These are phyloP conservation scores for Limonium bicolor DNA, from an alignment of 148 eudicot genomes.

Conservation along the genomic window DNA sequence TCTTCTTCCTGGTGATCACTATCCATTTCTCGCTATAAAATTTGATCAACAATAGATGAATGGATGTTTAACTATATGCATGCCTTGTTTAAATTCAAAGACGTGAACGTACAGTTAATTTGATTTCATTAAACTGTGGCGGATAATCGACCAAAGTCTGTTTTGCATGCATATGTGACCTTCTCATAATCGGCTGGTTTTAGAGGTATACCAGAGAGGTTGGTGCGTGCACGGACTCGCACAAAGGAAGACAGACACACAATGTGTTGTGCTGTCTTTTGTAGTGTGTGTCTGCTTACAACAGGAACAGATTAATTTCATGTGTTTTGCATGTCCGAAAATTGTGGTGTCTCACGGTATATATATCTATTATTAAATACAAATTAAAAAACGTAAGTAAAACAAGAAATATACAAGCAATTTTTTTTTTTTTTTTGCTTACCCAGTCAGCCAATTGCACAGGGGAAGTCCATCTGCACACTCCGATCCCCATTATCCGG, in stretches of 20 bases:
- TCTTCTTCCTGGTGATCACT: conserved; percentile 17
- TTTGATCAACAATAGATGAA: too few relatives aligned
- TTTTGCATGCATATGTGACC: background rate
- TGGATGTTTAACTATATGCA: background rate
- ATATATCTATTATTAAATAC: too few relatives aligned
- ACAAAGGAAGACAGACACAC: too few relatives aligned
- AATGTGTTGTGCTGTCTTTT: background rate
- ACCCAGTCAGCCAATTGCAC: too few relatives aligned
- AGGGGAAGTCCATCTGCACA: too few relatives aligned
- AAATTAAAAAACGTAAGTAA: too few relatives aligned
- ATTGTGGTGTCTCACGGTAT: too few relatives aligned
- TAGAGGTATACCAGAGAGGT: conserved; percentile 1
- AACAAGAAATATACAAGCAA: too few relatives aligned
- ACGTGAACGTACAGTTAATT: too few relatives aligned
- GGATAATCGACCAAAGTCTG: background rate
- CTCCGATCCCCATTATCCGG: too few relatives aligned
- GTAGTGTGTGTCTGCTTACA: background rate
- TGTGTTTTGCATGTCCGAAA: conserved; percentile 1
- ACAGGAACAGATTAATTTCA: background rate
- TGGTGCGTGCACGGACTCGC: conserved; percentile 2
- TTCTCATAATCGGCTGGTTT: background rate
- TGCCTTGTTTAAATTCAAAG: background rate
- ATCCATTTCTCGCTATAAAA: conserved; percentile 16
- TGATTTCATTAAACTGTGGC: background rate
- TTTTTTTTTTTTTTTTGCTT: too few relatives aligned